These are phyloP conservation scores for Peronospora farinosa DNA, from an alignment of 352 stramenopile genomes.

Conservation along the genomic window DNA sequence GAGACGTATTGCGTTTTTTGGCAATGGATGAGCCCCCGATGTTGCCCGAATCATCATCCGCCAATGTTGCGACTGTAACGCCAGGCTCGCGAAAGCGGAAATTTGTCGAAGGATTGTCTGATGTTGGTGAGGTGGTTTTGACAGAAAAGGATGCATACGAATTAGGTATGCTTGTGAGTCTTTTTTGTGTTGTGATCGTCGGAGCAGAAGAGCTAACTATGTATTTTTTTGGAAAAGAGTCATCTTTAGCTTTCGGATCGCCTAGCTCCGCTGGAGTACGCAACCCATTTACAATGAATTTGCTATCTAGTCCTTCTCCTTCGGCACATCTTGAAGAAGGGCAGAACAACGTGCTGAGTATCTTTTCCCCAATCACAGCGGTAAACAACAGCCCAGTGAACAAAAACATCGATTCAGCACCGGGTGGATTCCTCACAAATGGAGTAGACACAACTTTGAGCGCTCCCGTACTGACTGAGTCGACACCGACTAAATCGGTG, in stretches of 20 bases:
- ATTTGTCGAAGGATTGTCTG: conserved; percentile 65
- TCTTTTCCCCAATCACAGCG: conserved; percentile 56
- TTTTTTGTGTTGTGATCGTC: neutral
- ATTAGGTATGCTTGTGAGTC: conserved; percentile 16
- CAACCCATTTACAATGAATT: conserved; percentile 32
- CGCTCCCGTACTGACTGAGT: conserved; percentile 1
- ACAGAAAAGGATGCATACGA: conserved; percentile 18
- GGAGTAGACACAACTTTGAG: conserved; percentile 4
- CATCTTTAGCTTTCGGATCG: conserved; percentile 48
- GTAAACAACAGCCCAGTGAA: conserved; percentile 16
- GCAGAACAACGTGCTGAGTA: conserved; percentile 65
- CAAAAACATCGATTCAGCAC: conserved; percentile 7
- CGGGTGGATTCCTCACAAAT: conserved; percentile 30
- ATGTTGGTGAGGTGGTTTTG: conserved; percentile 14
- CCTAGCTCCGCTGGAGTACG: conserved; percentile 28
- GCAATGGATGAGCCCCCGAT: conserved; percentile 79
- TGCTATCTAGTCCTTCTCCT: conserved; percentile 20
- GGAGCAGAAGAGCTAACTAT: neutral
- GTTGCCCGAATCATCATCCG: conserved; percentile 53
- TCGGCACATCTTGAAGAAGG: conserved; percentile 12
- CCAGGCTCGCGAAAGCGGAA: conserved; percentile 63
- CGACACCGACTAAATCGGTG: conserved; percentile 3
- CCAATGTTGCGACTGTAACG: conserved; percentile 28
- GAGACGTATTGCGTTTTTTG: conserved; percentile 75
- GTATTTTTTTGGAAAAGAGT: conserved; percentile 15